A percentile compares a stretch with the other conserved stretches of the same genome.
Evolutionary conservation across 441 rosid species (phyloP).

Genomic region (Brassica hybrid): DNA sequence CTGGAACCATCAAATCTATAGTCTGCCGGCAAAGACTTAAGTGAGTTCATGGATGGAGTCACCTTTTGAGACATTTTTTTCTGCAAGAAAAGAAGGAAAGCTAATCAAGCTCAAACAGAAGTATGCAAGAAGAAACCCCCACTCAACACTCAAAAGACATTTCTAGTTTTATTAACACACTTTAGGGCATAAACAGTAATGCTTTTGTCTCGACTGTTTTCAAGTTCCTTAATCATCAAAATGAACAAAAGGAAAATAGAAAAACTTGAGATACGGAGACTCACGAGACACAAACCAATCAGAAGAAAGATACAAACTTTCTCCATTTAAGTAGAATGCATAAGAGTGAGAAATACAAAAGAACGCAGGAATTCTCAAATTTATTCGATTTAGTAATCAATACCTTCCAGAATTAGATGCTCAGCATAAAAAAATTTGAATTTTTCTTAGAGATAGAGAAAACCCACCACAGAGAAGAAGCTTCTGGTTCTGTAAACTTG

Average conservation of each 20-base stretch:
- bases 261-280: constrained; percentile 27
- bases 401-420: constrained; percentile 38
- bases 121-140: constrained; percentile 54
- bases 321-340: neutral
- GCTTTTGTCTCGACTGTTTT: constrained; percentile 16
- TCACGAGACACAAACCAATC: constrained; percentile 8
- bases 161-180: constrained; percentile 49
- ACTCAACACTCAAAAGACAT: constrained; percentile 47
- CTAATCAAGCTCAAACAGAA: constrained; percentile 20
- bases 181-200: constrained; percentile 36
- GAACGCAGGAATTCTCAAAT: neutral
- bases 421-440: neutral
- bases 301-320: neutral
- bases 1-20: constrained; percentile 58
- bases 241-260: neutral
- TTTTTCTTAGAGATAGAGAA: constrained; percentile 36
- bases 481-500: constrained; percentile 17
- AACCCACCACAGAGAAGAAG: constrained; percentile 19
- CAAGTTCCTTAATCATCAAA: constrained; percentile 8
- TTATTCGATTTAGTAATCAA: constrained; percentile 9
- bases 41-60: constrained; percentile 61
- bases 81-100: constrained; percentile 49
- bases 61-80: constrained; percentile 62
- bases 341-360: neutral
- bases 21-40: constrained; percentile 77